Percentiles rank a stretch among this genome's conserved stretches.
Conservation (phyloP, 106 monocot genomes). For the Acorus calamus region DNA sequence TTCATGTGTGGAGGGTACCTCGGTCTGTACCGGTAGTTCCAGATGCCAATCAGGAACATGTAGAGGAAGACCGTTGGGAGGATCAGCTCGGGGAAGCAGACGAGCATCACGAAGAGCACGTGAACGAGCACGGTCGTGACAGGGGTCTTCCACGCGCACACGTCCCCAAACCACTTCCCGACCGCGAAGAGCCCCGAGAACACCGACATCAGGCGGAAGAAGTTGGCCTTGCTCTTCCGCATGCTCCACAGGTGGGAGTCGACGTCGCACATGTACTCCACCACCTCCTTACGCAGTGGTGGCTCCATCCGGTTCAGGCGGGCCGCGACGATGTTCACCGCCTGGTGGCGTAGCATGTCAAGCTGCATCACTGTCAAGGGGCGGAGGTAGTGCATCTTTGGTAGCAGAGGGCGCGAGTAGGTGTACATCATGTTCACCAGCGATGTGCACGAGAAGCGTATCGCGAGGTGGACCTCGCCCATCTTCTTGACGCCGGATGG, state of each 20-base stretch:
- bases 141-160: slow-evolving; percentile 60
- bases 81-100: slow-evolving; percentile 54
- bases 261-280: slow-evolving; percentile 56
- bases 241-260: slow-evolving; percentile 60
- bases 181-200: slow-evolving; percentile 31
- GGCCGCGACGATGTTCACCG: slow-evolving; percentile 40
- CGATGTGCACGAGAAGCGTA: slow-evolving; percentile 50
- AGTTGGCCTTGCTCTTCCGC: slow-evolving; percentile 67
- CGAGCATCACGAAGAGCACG: slow-evolving; percentile 44
- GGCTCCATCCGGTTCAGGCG: slow-evolving; percentile 57
- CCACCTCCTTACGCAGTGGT: slow-evolving; percentile 54
- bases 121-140: slow-evolving; percentile 52
- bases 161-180: slow-evolving; percentile 45
- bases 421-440: slow-evolving; percentile 23
- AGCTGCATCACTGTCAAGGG: slow-evolving; percentile 37
- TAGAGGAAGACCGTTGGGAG: slow-evolving; percentile 53
- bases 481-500: slow-evolving; percentile 58
- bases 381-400: slow-evolving; percentile 56
- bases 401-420: slow-evolving; percentile 44
- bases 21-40: slow-evolving; percentile 52
- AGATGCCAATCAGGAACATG: slow-evolving; percentile 44
- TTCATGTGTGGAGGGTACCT: slow-evolving; percentile 59
- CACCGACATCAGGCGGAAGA: slow-evolving; percentile 43
- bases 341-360: slow-evolving; percentile 36
- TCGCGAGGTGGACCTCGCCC: slow-evolving; percentile 72